These are phyloP conservation scores for Cordyceps militaris DNA, from an alignment of 2,329 filamentous ascomycete species.

Conservation along the genomic window DNA sequence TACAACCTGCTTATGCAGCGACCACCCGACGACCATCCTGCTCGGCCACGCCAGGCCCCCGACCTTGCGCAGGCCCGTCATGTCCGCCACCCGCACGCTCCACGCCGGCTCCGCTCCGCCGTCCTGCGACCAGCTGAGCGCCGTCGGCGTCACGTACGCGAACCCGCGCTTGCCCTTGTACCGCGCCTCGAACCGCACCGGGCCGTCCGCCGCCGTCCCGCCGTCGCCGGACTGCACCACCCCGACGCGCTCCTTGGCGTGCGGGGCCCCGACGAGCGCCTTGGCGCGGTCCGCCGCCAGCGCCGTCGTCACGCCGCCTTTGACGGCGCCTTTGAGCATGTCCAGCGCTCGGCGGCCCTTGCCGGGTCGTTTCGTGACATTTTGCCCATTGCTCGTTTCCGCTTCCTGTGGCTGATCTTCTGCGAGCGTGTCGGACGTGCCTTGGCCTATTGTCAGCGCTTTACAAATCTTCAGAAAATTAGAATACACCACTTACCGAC, in stretches of 20 bases:
- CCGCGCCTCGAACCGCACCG: conserved; percentile 68
- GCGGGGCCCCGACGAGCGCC: conserved; percentile 49
- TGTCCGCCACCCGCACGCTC: conserved; percentile 63
- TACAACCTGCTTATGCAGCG: conserved; percentile 63
- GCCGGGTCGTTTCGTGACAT: not conserved
- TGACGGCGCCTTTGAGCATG: conserved; percentile 63
- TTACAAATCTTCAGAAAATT: too few relatives aligned
- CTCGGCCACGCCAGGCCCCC: conserved; percentile 81
- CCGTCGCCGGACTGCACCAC: conserved; percentile 47
- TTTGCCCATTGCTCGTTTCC: not conserved
- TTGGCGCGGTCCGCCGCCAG: conserved; percentile 65
- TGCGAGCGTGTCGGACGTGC: not conserved
- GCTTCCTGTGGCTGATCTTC: not conserved
- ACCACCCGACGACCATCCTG: conserved; percentile 76
- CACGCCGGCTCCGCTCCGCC: conserved; percentile 54
- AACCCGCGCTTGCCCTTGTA: conserved; percentile 65
- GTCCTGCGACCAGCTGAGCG: conserved; percentile 57
- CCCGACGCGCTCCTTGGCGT: conserved; percentile 64
- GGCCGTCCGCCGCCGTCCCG: conserved; percentile 42
- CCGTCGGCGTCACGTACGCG: conserved; percentile 64
- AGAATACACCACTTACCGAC: not conserved
- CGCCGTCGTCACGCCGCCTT: conserved; percentile 64
- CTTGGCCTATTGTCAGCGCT: not conserved
- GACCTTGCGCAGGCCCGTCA: conserved; percentile 68
- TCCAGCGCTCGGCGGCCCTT: not conserved